A percentile compares a stretch with the other conserved stretches of the same genome.
These are phyloP conservation scores for Penicillium concentricum DNA, from an alignment of 2,329 filamentous ascomycete genomes.

Conservation along the genomic window DNA sequence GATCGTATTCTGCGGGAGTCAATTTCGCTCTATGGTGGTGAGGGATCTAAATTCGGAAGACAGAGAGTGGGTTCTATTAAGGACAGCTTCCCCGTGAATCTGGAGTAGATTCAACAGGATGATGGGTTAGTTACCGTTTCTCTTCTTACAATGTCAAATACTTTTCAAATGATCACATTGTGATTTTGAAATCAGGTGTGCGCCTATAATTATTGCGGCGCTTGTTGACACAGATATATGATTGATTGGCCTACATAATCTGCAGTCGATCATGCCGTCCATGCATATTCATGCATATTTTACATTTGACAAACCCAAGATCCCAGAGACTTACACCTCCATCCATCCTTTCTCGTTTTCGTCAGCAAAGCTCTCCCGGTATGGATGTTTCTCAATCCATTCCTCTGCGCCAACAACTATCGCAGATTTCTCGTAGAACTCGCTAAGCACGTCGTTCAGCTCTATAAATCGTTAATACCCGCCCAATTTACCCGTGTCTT, in stretches of 20 bases:
- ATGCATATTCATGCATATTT: neutral
- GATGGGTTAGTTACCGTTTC: neutral
- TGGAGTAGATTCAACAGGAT: neutral
- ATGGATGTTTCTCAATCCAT: constrained; percentile 9
- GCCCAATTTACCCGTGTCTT: neutral
- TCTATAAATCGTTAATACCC: neutral
- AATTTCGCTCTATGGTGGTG: neutral
- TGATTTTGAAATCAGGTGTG: neutral
- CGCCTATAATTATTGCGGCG: neutral
- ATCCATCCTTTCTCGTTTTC: constrained; percentile 6
- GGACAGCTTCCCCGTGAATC: neutral
- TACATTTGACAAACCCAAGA: neutral
- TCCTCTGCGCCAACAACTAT: constrained; percentile 1
- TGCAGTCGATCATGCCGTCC: neutral
- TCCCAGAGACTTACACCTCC: neutral
- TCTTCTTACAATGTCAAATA: neutral
- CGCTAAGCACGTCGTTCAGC: constrained; percentile 1
- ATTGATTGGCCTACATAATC: neutral
- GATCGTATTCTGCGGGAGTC: neutral
- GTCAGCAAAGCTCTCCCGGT: constrained; percentile 4
- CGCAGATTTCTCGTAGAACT: constrained; percentile 6
- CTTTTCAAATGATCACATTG: neutral
- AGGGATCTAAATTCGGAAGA: neutral
- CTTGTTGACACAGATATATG: neutral
- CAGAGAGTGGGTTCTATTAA: neutral